Base-by-base conservation (phyloP, 805 yeast species). In the Yarrowia keelungensis region DNA sequence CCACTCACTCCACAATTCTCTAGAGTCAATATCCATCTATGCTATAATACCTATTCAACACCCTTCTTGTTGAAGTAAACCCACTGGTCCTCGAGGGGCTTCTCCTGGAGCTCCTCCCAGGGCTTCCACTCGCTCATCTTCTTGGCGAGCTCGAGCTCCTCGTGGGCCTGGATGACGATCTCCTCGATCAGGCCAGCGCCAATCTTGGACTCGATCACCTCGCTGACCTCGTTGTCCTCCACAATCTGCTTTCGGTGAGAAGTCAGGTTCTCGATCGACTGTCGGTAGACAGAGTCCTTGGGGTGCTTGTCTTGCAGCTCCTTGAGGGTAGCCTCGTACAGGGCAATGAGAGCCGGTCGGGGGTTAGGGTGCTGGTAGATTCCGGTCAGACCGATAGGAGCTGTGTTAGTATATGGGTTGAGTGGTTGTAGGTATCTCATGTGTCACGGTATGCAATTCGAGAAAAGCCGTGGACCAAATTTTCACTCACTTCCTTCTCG, bases 171-270 rank as follows among this genome's bases (percentile, higher is more conserved):
- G 70, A 90, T 83, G 68, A 91, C 76, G 69, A 91, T 80, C 81
- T 91, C 97, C 80, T 91, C 97, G 71, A 91, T 87, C 74, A 91
- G 84, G 1, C 97, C 97, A 71, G 89, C 87, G 19, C 96, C 96
- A 71, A 91, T 88, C 76, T 86, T 79, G 71, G 82, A 79, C 80
- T 91, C 97, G 73, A 91, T 89, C 71, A 82, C 85, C 74, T 84
- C 89, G 50, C 83, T 79, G 67, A 86, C 84, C 72, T 87, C 91
- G 70, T 84, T 84, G 54, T 79, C 75, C 76, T 89, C 87, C 22
- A 90, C 96, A 64, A 89, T 81, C 53, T 81, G 80, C 76, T 89
- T 82, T 76, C 97, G 86, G 75, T 89, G 83, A 73, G 83, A 84
- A 65, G 95, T 90, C 77, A 91, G 80, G 69, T 86, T 84, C 78